These are phyloP conservation scores for Cryphonectria japonica DNA, from an alignment of 2,329 filamentous ascomycete genomes.

Conservation along the genomic window DNA sequence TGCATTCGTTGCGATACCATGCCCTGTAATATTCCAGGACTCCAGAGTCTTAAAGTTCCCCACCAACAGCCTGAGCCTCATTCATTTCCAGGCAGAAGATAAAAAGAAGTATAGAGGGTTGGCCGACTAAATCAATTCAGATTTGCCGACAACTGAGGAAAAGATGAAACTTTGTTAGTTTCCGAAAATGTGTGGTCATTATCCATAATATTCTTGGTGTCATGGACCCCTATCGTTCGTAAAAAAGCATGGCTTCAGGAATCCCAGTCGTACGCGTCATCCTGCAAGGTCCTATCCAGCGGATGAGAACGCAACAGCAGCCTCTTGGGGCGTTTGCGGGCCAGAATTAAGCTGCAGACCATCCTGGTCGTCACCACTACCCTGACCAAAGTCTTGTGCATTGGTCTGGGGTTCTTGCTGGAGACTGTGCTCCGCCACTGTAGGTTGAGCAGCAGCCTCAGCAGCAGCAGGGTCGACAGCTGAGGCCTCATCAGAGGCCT, in stretches of 20 bases:
- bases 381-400: background rate
- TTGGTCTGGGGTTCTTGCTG: background rate
- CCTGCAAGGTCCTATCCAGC: background rate
- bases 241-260: background rate
- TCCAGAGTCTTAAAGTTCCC: background rate
- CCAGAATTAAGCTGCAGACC: background rate
- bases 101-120: background rate
- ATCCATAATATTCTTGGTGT: background rate
- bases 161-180: background rate
- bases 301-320: background rate
- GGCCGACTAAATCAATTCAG: background rate
- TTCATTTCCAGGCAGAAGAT: background rate
- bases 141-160: background rate
- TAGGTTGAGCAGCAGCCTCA: background rate
- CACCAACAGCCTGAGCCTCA: background rate
- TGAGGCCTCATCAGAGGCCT: background rate
- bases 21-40: background rate
- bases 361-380: background rate
- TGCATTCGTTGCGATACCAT: background rate
- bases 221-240: background rate
- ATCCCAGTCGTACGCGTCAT: background rate
- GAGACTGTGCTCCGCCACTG: background rate
- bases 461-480: background rate
- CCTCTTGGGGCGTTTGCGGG: background rate
- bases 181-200: background rate